Evolutionary conservation across 305 asterid species (phyloP).

Genomic region (Fraxinus nigra): DNA sequence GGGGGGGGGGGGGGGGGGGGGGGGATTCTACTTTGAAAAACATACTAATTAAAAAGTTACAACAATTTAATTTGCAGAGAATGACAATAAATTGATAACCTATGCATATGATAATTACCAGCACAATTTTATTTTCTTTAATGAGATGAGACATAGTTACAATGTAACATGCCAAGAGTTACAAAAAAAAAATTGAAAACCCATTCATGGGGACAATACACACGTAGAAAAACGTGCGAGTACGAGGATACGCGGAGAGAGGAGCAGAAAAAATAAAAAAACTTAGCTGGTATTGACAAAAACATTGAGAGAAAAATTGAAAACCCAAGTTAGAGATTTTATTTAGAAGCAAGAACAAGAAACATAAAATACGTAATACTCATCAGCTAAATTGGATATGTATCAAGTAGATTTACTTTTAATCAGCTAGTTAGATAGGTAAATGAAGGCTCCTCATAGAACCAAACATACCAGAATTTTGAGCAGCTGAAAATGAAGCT

Average conservation of each 20-base stretch:
- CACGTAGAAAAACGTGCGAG: background rate
- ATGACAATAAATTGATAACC: background rate
- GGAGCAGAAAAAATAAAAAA: background rate
- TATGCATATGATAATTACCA: background rate
- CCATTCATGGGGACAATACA: background rate
- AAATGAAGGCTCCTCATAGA: background rate
- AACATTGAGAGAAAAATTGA: background rate
- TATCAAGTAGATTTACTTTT: background rate
- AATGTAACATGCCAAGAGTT: background rate
- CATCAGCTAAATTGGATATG: background rate
- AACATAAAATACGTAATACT: background rate
- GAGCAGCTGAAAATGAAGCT: slow-evolving; percentile 76
- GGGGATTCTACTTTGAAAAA: background rate
- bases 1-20: background rate
- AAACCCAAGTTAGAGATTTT: background rate
- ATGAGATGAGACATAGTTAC: background rate
- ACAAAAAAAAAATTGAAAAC: background rate
- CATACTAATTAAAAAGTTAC: background rate
- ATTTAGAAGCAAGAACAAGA: background rate
- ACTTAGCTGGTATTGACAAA: background rate
- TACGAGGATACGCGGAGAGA: background rate
- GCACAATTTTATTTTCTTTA: background rate
- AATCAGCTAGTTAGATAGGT: background rate
- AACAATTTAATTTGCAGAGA: background rate
- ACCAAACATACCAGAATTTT: slow-evolving; percentile 60